These are phyloP conservation scores for Aquilaria malaccensis DNA, from an alignment of 345 rosid species.

Conservation along the genomic window DNA sequence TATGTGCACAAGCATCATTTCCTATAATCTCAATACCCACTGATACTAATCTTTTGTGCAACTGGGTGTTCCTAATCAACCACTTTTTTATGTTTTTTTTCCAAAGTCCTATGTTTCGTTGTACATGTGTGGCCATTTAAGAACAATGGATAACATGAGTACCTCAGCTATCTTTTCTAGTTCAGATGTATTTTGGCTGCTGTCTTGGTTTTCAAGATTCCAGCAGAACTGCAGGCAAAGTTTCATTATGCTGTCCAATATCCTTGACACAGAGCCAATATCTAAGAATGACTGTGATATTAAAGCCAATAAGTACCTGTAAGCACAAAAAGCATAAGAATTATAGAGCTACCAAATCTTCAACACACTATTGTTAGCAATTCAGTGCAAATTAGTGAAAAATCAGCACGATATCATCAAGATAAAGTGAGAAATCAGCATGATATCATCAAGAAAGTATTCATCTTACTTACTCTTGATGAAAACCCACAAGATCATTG, in stretches of 20 bases:
- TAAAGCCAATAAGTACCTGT: constrained; percentile 92
- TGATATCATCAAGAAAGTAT: constrained; percentile 7
- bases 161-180: constrained; percentile 88
- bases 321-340: constrained; percentile 1
- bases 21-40: too few relatives aligned
- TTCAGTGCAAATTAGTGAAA: constrained; percentile 7
- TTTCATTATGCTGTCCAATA: constrained; percentile 91
- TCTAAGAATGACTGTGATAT: constrained; percentile 95
- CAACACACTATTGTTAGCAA: not conserved
- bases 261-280: constrained; percentile 93
- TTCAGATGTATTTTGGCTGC: constrained; percentile 62
- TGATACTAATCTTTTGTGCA: too few relatives aligned
- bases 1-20: too few relatives aligned
- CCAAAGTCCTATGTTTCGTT: too few relatives aligned
- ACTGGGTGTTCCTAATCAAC: too few relatives aligned
- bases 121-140: too few relatives aligned
- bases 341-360: too few relatives aligned
- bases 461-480: constrained; percentile 70
- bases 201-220: constrained; percentile 91
- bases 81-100: too few relatives aligned
- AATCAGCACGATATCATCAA: not conserved
- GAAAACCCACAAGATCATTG: constrained; percentile 90
- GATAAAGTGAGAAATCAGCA: not conserved
- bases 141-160: not conserved
- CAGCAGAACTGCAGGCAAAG: constrained; percentile 97